A percentile compares a stretch with the other conserved stretches of the same genome.
phyloP scores from a whole-genome alignment of 2,329 filamentous ascomycete genomes.

The Calonectria fujianensis region DNA sequence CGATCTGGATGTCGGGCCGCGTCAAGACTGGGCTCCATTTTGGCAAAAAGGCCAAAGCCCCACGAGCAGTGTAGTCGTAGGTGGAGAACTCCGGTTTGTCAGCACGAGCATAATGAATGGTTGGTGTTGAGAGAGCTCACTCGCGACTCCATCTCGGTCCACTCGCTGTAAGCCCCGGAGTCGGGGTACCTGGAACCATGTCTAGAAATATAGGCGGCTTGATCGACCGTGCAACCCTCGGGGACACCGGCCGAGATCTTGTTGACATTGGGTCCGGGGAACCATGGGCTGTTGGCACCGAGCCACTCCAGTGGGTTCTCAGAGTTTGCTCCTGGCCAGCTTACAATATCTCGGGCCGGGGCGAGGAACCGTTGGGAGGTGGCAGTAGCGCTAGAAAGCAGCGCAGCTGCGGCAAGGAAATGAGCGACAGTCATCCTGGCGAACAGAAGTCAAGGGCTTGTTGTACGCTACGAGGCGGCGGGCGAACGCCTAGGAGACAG shows the following conservation, averaged over 20 bases:
- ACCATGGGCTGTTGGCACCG: conserved; percentile 40
- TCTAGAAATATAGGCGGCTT: conserved; percentile 75
- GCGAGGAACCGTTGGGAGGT: conserved; percentile 29
- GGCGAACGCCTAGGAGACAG: background rate
- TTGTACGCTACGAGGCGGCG: background rate
- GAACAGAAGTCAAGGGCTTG: background rate
- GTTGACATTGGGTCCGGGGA: conserved; percentile 71
- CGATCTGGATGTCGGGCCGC: conserved; percentile 73
- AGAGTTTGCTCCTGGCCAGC: conserved; percentile 33
- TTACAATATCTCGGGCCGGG: conserved; percentile 30
- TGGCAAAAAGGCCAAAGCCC: conserved; percentile 73
- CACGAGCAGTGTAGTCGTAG: conserved; percentile 71
- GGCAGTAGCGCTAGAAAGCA: conserved; percentile 16
- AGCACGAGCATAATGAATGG: background rate
- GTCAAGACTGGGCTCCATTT: conserved; percentile 75
- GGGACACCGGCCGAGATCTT: conserved; percentile 73
- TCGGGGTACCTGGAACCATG: conserved; percentile 80
- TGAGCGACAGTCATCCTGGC: conserved; percentile 21
- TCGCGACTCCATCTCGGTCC: conserved; percentile 68
- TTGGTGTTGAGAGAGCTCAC: conserved; percentile 55
- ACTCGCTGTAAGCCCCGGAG: conserved; percentile 73
- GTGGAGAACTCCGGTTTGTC: conserved; percentile 67
- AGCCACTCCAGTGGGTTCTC: conserved; percentile 35
- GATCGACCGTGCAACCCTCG: conserved; percentile 74
- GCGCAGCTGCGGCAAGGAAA: background rate